These are phyloP conservation scores for Triticum timopheevii DNA, from an alignment of 176 grass and related monocot genomes.

Conservation along the genomic window DNA sequence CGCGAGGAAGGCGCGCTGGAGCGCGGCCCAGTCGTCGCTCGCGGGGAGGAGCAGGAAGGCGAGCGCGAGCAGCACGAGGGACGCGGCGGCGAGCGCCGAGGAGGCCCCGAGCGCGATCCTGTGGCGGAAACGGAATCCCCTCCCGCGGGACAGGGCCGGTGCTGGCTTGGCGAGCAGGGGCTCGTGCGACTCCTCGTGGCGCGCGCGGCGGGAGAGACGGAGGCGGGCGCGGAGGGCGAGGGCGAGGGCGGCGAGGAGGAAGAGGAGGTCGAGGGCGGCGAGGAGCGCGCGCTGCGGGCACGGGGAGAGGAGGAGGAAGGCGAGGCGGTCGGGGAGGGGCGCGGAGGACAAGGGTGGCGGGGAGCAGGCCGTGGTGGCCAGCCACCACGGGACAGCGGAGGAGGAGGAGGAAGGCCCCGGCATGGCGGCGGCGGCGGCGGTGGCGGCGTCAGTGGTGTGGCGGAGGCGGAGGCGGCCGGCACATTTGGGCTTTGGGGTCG, in stretches of 20 bases:
- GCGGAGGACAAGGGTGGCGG: background rate
- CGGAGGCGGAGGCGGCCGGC: too few relatives aligned
- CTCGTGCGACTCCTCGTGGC: too few relatives aligned
- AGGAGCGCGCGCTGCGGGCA: conserved; percentile 29
- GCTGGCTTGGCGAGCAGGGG: conserved; percentile 34
- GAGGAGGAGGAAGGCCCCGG: background rate
- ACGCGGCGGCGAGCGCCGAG: conserved; percentile 17
- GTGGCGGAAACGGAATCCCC: conserved; percentile 17
- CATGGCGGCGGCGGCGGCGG: background rate
- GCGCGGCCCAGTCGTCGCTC: background rate
- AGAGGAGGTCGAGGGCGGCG: conserved; percentile 26
- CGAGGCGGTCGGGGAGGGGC: background rate
- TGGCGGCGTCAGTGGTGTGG: background rate
- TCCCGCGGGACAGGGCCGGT: background rate
- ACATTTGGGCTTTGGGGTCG: background rate
- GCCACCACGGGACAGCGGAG: conserved; percentile 36
- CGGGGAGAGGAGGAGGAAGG: conserved; percentile 4
- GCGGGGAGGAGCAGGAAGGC: background rate
- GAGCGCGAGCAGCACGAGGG: conserved; percentile 40
- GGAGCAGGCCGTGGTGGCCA: conserved; percentile 34
- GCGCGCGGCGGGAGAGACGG: background rate
- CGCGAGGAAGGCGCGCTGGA: conserved; percentile 43
- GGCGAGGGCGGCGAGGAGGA: conserved; percentile 39
- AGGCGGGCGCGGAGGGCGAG: conserved; percentile 41
- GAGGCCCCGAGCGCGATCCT: conserved; percentile 28